These are phyloP conservation scores for Tetragonia tetragonoides DNA, from an alignment of 148 eudicot species.

Conservation along the genomic window DNA sequence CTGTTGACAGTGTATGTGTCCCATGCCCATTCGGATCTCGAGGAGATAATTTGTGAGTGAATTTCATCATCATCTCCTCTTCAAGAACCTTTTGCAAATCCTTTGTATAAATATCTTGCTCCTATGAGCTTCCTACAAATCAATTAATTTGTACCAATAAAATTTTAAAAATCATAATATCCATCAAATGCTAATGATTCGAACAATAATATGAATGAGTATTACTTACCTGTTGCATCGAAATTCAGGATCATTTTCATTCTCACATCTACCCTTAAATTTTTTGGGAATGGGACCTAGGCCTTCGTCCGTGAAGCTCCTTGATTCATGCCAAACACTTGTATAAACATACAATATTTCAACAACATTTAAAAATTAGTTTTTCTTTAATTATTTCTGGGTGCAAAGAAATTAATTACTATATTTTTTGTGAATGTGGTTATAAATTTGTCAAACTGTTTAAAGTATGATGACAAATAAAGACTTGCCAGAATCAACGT, in stretches of 20 bases:
- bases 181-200: too few species aligned
- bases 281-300: slow-evolving; percentile 10
- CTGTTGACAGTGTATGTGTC: slow-evolving; percentile 14
- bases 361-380: too few species aligned
- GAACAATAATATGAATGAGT: too few species aligned
- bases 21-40: slow-evolving; percentile 1
- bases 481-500: slow-evolving; percentile 5
- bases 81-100: neutral
- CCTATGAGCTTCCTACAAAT: slow-evolving; percentile 11
- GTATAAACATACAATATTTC: too few species aligned
- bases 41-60: neutral
- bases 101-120: slow-evolving; percentile 12
- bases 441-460: too few species aligned
- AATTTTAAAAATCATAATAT: too few species aligned
- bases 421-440: too few species aligned
- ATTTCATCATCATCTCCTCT: too few species aligned
- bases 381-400: too few species aligned
- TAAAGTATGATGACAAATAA: neutral
- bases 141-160: too few species aligned
- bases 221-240: slow-evolving; percentile 4
- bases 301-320: slow-evolving; percentile 12
- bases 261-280: slow-evolving; percentile 11
- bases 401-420: too few species aligned
- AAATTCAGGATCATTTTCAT: slow-evolving; percentile 10
- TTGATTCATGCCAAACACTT: slow-evolving; percentile 23